Base-by-base conservation (phyloP, 2,329 filamentous ascomycete genomes). In the Graphilbum ipis-grandicollis region DNA sequence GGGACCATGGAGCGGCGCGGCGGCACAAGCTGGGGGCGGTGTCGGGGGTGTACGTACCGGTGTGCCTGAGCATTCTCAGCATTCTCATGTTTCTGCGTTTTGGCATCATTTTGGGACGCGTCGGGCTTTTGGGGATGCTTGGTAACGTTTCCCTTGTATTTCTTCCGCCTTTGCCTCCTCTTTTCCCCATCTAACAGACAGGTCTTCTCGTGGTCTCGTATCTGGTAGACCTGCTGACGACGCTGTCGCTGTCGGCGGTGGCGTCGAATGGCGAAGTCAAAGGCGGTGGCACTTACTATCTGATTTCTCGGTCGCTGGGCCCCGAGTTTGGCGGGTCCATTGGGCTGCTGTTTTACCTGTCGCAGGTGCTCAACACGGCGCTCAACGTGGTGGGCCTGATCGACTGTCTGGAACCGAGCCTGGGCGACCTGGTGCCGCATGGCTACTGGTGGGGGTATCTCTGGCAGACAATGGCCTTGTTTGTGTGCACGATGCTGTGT, bases 41-140 rank as follows among this genome's bases (percentile, higher is more conserved):
- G 45, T 81, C 75, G 4, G 80, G 80, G 8, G 79, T 92, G 34
- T 93, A 85, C 53, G 79, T 93, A 14, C 84, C 84, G 2, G 84
- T 84, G n/a, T 86, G 78, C 42, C 63, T 92, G 46, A 93, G 90
- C 54, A 84, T 93, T 31, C 60, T 92, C 45, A 88, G 81, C 48
- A 92, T 93, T 55, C 68, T 93, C 43, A 92, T 93, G 82, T 93
- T 93, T 57, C 63, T 93, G 48, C 73, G 84, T 18, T 93, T 93
- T 53, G 83, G 84, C 18, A 75, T 84, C 47, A 81, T 93, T 39
- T 63, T 92, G 18, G 84, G 83, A 9, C 79, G 88, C 51, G 69
- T 79, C 43, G 84, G 84, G 18, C 62, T 92, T 32, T 44, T 88
- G 31, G 84, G 82, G 35, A 90, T 85, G 55, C 61, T 92, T 51